Conservation (phyloP, 1,284 basidiomycete genomes). For the Ganoderma multipileum region DNA sequence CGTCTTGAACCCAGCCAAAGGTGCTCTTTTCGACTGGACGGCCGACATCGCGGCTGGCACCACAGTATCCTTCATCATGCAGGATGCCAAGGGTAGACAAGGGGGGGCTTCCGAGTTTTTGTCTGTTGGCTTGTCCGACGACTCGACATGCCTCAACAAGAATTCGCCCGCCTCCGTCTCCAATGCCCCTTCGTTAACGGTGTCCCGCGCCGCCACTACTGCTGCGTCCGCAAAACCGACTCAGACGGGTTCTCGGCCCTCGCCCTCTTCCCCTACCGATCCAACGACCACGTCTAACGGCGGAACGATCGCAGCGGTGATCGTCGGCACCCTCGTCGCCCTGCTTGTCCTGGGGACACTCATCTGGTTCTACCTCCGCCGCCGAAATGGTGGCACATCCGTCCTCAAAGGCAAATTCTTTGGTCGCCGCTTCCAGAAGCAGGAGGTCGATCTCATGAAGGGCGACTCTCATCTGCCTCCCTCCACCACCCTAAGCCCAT, state of each 20-base stretch:
- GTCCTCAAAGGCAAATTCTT: slow-evolving; percentile 18
- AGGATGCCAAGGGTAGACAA: slow-evolving; percentile 59
- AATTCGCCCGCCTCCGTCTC: slow-evolving; percentile 58
- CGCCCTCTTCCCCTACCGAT: slow-evolving; percentile 29
- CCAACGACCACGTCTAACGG: slow-evolving; percentile 29
- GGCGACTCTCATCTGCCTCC: slow-evolving; percentile 22
- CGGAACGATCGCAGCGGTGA: slow-evolving; percentile 61
- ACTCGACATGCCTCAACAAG: slow-evolving; percentile 57
- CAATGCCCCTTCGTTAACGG: slow-evolving; percentile 36
- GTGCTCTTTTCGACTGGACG: slow-evolving; percentile 60
- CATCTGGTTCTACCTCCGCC: slow-evolving; percentile 36
- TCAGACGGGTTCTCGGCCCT: slow-evolving; percentile 21
- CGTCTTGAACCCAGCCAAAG: slow-evolving; percentile 52
- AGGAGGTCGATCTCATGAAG: slow-evolving; percentile 26
- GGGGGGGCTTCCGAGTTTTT: slow-evolving; percentile 65
- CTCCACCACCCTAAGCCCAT: slow-evolving; percentile 23
- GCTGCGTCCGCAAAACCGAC: slow-evolving; percentile 8
- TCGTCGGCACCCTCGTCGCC: slow-evolving; percentile 63
- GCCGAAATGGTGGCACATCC: slow-evolving; percentile 20
- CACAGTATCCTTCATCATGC: slow-evolving; percentile 65
- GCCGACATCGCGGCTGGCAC: slow-evolving; percentile 66
- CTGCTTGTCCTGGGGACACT: slow-evolving; percentile 44
- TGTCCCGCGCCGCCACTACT: slow-evolving; percentile 19
- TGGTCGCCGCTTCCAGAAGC: slow-evolving; percentile 27
- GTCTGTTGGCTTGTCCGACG: slow-evolving; percentile 56